Evolutionary conservation across 164 flowering plant genomes (phyloP), one percentile per base, ranked within the genome.

Genomic region (Echeveria elegans): DNA sequence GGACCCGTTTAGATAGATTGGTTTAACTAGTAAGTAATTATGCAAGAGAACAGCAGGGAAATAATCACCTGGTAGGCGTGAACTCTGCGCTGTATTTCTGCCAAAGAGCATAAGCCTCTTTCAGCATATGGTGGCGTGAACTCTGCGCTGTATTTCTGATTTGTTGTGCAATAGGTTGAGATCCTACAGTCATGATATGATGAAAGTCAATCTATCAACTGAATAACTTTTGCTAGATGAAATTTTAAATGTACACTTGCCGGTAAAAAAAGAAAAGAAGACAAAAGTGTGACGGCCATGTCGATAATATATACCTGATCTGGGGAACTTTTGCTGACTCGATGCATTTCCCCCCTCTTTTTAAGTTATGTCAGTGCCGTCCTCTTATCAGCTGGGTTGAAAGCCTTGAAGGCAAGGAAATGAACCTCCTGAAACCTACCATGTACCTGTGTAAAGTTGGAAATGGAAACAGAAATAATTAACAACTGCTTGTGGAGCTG

Each of bases 321-420:
- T 4, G 91, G 79, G 56, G 98, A 94, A 70, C 98, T 97, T 84
- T 93, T 93, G 78, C 87, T 85, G 75, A 82, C 86, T 36, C 91
- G 69, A 65, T 86, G 87, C 88, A 77, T 76, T 77, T 80, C 82
- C n/a, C 86, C 86, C 68, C 80, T 70, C 59, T 70, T 53, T 63
- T 85, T 86, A 43, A 78, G 69, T 65, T 86, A 86, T 28, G 88
- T 86, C 62, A 86, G 72, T 66, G 91, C 87, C 32, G 88, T 85
- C 68, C 85, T 75, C 69, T 86, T 86, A 68, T 82, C 85, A 32
- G 82, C 80, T 0, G 88, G 86, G 45, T 86, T 84, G 67, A n/a
- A n/a, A n/a, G n/a, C n/a, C n/a, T n/a, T n/a, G n/a, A 84, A 86
- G 5, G 88, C 85, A 64, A 84, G 84, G 77, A 86, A 86, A 73